Evolutionary conservation across 108 stramenopile genomes (phyloP).

Genomic region (Cyclostephanos tholiformis): DNA sequence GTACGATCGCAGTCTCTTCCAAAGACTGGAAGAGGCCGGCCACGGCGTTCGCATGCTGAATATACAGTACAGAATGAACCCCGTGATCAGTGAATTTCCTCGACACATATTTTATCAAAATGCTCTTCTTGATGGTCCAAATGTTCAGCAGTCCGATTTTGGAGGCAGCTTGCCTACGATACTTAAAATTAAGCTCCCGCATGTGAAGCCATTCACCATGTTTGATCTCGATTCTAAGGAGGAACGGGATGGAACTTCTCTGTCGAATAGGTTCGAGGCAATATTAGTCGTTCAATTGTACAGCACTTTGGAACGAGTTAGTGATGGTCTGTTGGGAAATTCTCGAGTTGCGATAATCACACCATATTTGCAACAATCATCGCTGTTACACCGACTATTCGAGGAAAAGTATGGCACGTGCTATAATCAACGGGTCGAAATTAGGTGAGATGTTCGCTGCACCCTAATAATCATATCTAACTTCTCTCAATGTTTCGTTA

Average conservation of each 20-base stretch:
- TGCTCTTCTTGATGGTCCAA: conserved; percentile 54
- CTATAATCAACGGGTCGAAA: conserved; percentile 41
- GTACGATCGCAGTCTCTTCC: conserved; percentile 83
- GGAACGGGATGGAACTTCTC: conserved; percentile 49
- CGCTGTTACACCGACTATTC: conserved; percentile 41
- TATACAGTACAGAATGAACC: conserved; percentile 89
- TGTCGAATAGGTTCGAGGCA: conserved; percentile 48
- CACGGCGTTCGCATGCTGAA: conserved; percentile 84
- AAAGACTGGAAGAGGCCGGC: conserved; percentile 66
- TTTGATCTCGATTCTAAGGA: conserved; percentile 55
- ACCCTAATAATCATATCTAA: background rate
- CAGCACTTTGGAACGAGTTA: conserved; percentile 36
- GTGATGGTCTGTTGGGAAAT: conserved; percentile 35
- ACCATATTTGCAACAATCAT: conserved; percentile 73
- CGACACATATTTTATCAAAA: conserved; percentile 66
- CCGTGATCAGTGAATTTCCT: conserved; percentile 68
- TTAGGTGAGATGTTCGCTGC: conserved; percentile 23
- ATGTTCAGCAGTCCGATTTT: conserved; percentile 45
- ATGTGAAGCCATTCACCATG: conserved; percentile 56
- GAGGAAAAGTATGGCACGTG: conserved; percentile 34
- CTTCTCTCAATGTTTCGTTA: conserved; percentile 1
- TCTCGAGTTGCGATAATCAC: conserved; percentile 71
- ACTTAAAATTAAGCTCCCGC: conserved; percentile 38
- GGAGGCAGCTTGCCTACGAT: conserved; percentile 35
- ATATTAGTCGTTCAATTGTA: conserved; percentile 44